phyloP scores from a whole-genome alignment of 257 asterid species.

The Thymus mandschuricus region DNA sequence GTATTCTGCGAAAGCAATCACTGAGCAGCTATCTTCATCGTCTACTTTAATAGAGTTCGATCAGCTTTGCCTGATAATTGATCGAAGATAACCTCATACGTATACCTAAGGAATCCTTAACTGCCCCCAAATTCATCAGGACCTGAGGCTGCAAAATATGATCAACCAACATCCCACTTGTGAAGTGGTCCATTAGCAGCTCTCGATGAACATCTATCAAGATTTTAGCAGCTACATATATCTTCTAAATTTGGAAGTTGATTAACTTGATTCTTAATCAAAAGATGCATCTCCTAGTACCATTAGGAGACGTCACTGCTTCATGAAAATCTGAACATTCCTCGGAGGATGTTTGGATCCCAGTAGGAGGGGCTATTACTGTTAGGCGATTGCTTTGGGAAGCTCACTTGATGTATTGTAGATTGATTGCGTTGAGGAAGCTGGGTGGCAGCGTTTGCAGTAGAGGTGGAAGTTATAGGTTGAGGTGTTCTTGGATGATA shows the following conservation, averaged over 20 bases:
- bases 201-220: too few species aligned
- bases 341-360: slow-evolving; percentile 59
- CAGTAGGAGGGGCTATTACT: slow-evolving; percentile 43
- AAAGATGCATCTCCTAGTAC: neutral
- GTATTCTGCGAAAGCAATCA: neutral
- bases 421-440: slow-evolving; percentile 41
- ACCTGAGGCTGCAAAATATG: too few species aligned
- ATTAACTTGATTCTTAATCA: too few species aligned
- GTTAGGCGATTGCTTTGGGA: slow-evolving; percentile 27
- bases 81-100: neutral
- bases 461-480: slow-evolving; percentile 39
- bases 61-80: neutral
- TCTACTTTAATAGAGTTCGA: neutral
- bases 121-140: too few species aligned
- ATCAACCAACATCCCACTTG: too few species aligned
- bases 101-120: too few species aligned
- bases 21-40: neutral
- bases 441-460: slow-evolving; percentile 27
- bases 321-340: slow-evolving; percentile 37
- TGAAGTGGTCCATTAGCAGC: too few species aligned
- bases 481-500: slow-evolving; percentile 60
- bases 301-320: neutral
- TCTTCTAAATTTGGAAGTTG: neutral
- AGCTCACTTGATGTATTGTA: neutral
- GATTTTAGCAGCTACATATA: too few species aligned